Base-by-base conservation (phyloP, 2,329 filamentous ascomycete species). In the Furcasterigmium furcatum region DNA sequence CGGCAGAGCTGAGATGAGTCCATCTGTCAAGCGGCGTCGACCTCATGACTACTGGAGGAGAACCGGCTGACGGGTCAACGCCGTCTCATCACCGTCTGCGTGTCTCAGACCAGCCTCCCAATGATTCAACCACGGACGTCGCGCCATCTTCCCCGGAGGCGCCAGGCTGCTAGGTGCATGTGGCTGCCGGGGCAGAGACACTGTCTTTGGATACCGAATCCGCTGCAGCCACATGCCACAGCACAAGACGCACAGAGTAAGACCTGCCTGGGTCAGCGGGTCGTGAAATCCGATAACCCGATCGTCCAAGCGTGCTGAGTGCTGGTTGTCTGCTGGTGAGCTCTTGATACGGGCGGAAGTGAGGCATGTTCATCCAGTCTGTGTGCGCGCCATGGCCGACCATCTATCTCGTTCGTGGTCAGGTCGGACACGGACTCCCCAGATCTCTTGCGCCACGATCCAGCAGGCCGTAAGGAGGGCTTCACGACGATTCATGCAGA, bases 401-500 rank as follows among this genome's bases (percentile, higher is more conserved):
- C n/a, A n/a, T n/a, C n/a, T n/a, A n/a, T n/a, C n/a, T n/a, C n/a
- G n/a, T n/a, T n/a, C n/a, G n/a, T n/a, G n/a, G n/a, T n/a, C n/a
- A n/a, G n/a, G n/a, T n/a, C n/a, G n/a, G n/a, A n/a, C n/a, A n/a
- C n/a, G n/a, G n/a, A n/a, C n/a, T 4, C 16, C 38, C n/a, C 21
- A 32, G 40, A 42, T 42, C 27, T 42, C 14, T 14, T 6, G 13
- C 40, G 40, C 40, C 40, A 42, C 40, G 40, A 42, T 45, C 39
- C 20, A 38, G 36, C 27, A 19, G 21, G 24, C 18, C 32, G 9
- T 13, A 5, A 5, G 5, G 10, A 14, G 30, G 30, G 30, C 5
- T 27, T 7, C 24, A 12, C 24, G 30, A 7, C 5, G 8, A 34
- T 13, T 14, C 30, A 13, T 16, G 12, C 10, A 14, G 5, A 8